Conservation (phyloP, 768 basidiomycete genomes). For the Mrakia blollopis region DNA sequence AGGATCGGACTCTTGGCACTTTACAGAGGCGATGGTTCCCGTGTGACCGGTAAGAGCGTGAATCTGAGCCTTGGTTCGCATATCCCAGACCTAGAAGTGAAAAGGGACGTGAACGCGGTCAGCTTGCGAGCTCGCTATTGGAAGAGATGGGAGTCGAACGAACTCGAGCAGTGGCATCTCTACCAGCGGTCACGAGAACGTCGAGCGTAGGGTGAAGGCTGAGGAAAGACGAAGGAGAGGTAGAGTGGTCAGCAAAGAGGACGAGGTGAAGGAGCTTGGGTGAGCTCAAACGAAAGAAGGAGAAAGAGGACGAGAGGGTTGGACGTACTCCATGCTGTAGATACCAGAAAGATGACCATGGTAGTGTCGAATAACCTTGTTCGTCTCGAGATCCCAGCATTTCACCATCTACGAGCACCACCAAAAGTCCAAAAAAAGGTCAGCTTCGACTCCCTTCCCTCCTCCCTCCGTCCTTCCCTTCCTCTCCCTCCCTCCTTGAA, state of each 20-base stretch:
- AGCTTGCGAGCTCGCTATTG: not conserved
- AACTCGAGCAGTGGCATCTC: slow-evolving; percentile 89
- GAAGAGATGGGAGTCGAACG: slow-evolving; percentile 13
- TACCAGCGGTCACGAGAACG: slow-evolving; percentile 86
- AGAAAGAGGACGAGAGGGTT: not conserved
- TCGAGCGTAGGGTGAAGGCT: slow-evolving; percentile 92
- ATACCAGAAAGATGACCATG: slow-evolving; percentile 98
- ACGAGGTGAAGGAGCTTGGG: not conserved
- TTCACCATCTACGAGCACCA: slow-evolving; percentile 83
- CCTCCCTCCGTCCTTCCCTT: not conserved
- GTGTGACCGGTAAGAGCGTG: slow-evolving; percentile 91
- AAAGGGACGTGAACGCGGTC: not conserved
- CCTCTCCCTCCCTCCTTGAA: too few species aligned
- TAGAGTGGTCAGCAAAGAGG: too few species aligned
- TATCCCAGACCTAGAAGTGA: slow-evolving; percentile 70
- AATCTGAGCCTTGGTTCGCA: slow-evolving; percentile 95
- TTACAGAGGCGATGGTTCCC: slow-evolving; percentile 88
- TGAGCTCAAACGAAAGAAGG: not conserved
- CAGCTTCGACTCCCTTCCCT: not conserved
- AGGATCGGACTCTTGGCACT: slow-evolving; percentile 94
- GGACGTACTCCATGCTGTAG: slow-evolving; percentile 64
- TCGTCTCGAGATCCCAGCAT: slow-evolving; percentile 98
- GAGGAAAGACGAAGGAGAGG: not conserved
- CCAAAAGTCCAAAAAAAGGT: not conserved
- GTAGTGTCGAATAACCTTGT: slow-evolving; percentile 98